Conservation (phyloP, 768 basidiomycete species). For the Hortiboletus flavorubellus region DNA sequence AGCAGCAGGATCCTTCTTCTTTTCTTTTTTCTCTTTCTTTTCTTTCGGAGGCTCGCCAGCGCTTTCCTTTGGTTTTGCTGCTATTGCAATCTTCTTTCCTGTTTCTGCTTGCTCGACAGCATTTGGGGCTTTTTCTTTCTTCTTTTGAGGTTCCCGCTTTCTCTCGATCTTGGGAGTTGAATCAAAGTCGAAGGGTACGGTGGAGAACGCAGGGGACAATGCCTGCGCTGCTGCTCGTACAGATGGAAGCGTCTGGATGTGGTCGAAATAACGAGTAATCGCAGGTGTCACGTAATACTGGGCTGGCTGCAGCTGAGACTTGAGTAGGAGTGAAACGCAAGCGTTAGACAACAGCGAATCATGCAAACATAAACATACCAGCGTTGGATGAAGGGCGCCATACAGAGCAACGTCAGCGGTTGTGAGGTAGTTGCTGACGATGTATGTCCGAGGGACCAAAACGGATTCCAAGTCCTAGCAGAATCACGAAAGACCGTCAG, state of each 20-base stretch:
- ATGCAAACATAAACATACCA: slow-evolving; percentile 55
- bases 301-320: slow-evolving; percentile 70
- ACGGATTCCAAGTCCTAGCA: slow-evolving; percentile 66
- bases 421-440: slow-evolving; percentile 81
- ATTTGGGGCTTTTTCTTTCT: slow-evolving; percentile 62
- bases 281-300: slow-evolving; percentile 79
- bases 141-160: slow-evolving; percentile 69
- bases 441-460: slow-evolving; percentile 76
- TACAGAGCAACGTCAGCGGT: slow-evolving; percentile 91
- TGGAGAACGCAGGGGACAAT: slow-evolving; percentile 49
- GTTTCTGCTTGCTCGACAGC: slow-evolving; percentile 27
- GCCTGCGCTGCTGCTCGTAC: slow-evolving; percentile 57
- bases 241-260: slow-evolving; percentile 72
- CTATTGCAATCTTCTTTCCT: slow-evolving; percentile 25
- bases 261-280: slow-evolving; percentile 92
- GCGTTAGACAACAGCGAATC: not conserved
- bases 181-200: slow-evolving; percentile 68
- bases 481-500: slow-evolving; percentile 2
- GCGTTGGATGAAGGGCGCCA: slow-evolving; percentile 76
- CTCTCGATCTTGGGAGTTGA: slow-evolving; percentile 73
- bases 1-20: slow-evolving; percentile 56
- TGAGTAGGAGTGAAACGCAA: slow-evolving; percentile 12
- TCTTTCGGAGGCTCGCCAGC: slow-evolving; percentile 15
- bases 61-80: slow-evolving; percentile 41
- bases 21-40: slow-evolving; percentile 39